phyloP scores from a whole-genome alignment of 345 rosid species.

The Hevea brasiliensis region DNA sequence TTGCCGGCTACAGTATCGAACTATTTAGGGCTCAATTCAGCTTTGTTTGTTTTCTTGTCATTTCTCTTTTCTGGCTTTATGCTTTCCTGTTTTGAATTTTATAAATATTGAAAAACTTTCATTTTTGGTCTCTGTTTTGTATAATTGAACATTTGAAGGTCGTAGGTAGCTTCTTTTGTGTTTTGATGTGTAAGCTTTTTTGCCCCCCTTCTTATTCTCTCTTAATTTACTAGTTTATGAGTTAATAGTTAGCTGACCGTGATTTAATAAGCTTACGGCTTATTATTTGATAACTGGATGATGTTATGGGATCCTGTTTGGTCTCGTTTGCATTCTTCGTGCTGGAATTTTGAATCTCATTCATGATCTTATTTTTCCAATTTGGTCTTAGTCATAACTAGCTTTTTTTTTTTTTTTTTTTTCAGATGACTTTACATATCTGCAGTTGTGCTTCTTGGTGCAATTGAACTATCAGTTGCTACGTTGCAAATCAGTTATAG shows the following conservation, averaged over 20 bases:
- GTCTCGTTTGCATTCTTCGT: background rate
- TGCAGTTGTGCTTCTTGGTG: too few relatives aligned
- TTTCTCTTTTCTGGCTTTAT: background rate
- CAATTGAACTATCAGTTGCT: background rate
- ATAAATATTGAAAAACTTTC: too few relatives aligned
- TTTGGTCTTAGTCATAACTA: background rate
- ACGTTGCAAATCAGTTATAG: background rate
- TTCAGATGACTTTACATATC: too few relatives aligned
- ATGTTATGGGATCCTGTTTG: background rate
- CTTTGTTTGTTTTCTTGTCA: background rate
- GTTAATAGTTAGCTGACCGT: background rate
- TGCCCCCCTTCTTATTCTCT: background rate
- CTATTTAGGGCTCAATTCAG: background rate
- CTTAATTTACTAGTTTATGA: background rate
- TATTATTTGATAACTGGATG: background rate
- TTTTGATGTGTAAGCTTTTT: background rate
- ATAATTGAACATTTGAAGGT: conserved; percentile 2
- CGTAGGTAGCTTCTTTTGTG: background rate
- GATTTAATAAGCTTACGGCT: background rate
- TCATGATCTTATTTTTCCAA: background rate
- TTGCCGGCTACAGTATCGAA: background rate
- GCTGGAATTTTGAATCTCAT: background rate
- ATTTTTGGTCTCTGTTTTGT: background rate
- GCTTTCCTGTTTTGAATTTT: background rate
- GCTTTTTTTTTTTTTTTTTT: too few relatives aligned